Evolutionary conservation across 495 filamentous ascomycete species (phyloP).

Genomic region (Entonaema liquescens): DNA sequence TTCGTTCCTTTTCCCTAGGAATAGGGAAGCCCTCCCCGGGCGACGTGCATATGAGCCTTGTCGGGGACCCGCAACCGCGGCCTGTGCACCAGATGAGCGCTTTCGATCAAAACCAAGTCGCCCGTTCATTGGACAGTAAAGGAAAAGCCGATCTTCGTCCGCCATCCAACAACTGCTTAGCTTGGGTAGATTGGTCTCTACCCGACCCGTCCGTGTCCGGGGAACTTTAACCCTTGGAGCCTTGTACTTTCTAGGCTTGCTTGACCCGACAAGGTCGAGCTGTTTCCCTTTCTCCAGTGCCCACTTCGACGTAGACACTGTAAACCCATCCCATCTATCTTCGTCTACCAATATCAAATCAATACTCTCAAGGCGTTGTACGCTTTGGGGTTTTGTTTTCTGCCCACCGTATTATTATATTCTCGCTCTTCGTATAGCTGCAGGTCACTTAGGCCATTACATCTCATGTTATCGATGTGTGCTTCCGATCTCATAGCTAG

Average conservation of each 20-base stretch:
- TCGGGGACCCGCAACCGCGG: constrained; percentile 38
- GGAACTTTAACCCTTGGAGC: constrained; percentile 34
- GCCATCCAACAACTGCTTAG: constrained; percentile 32
- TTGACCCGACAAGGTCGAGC: constrained; percentile 34
- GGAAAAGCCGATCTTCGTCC: constrained; percentile 39
- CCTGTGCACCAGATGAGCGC: constrained; percentile 41
- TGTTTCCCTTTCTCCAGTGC: constrained; percentile 40
- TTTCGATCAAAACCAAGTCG: constrained; percentile 36
- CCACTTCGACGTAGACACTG: constrained; percentile 29
- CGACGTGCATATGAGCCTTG: constrained; percentile 38
- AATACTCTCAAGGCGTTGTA: constrained; percentile 26
- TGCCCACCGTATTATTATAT: constrained; percentile 9
- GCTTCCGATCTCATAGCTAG: constrained; percentile 8
- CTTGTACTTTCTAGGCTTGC: constrained; percentile 29
- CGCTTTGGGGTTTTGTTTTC: constrained; percentile 17
- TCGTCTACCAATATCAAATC: constrained; percentile 35
- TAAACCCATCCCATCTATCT: constrained; percentile 37
- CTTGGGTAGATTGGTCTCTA: constrained; percentile 42
- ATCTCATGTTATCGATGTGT: constrained; percentile 35
- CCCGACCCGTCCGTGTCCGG: constrained; percentile 42
- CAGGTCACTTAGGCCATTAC: constrained; percentile 14
- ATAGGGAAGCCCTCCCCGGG: constrained; percentile 25
- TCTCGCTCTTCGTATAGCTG: constrained; percentile 23
- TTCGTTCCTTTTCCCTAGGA: constrained; percentile 11
- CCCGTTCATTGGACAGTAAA: constrained; percentile 33